These are phyloP conservation scores for Nicotiana sylvestris DNA, from an alignment of 257 asterid species.

Conservation along the genomic window DNA sequence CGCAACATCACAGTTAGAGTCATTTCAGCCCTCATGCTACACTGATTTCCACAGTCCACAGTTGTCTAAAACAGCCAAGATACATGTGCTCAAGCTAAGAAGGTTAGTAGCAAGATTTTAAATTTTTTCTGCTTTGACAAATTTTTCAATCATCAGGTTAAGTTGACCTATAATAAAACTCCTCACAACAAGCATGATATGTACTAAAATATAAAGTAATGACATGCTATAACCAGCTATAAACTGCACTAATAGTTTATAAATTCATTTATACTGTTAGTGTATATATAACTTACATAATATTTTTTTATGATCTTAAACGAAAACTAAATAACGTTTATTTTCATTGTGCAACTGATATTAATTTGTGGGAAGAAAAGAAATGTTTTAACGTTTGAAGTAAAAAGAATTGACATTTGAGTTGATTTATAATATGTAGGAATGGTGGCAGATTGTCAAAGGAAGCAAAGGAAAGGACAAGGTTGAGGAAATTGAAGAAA, in stretches of 20 bases:
- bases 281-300: no score
- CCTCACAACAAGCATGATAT: not conserved
- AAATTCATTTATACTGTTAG: no score
- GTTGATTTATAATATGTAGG: not conserved
- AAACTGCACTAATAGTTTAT: not conserved
- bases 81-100: slow-evolving; percentile 3
- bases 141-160: not conserved
- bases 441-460: slow-evolving; percentile 16
- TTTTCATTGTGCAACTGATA: not conserved
- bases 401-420: not conserved
- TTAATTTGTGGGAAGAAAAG: not conserved
- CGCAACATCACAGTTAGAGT: not conserved
- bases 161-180: not conserved
- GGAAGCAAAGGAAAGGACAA: slow-evolving; percentile 15
- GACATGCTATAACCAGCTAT: not conserved
- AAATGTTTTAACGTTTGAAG: not conserved
- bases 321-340: not conserved
- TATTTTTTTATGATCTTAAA: not conserved
- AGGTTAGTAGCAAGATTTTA: not conserved
- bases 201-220: not conserved
- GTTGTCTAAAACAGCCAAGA: not conserved
- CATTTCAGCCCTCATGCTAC: not conserved
- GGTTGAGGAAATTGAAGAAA: slow-evolving; percentile 20
- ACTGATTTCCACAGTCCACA: not conserved
- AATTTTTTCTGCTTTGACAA: not conserved